Evolutionary conservation across 352 stramenopile species (phyloP).

Genomic region (Pythium pectinolyticum): DNA sequence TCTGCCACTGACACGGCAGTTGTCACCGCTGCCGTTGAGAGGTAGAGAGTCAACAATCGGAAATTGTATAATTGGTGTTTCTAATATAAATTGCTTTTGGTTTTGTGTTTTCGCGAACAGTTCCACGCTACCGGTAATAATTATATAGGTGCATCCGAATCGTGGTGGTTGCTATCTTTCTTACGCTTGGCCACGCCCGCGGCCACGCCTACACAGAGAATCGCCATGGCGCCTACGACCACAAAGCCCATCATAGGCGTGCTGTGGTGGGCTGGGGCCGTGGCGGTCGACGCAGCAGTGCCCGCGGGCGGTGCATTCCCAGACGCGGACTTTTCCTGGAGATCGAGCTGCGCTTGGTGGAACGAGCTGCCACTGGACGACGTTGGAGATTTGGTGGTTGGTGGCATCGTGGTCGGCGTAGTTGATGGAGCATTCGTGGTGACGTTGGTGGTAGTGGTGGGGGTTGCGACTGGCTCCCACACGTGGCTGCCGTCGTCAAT

Average conservation of each 20-base stretch:
- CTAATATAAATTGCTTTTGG: too few species aligned
- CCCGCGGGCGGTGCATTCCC: neutral
- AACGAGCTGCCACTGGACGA: neutral
- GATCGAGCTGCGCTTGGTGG: neutral
- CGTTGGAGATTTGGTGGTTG: neutral
- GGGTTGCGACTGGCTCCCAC: neutral
- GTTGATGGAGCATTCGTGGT: neutral
- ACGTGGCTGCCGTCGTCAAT: neutral
- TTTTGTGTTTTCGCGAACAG: too few species aligned
- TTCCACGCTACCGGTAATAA: too few species aligned
- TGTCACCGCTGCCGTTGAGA: too few species aligned
- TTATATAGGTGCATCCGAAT: neutral
- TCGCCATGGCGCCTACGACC: slow-evolving; percentile 18
- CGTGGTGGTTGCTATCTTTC: neutral
- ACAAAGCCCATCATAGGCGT: slow-evolving; percentile 16
- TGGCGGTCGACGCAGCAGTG: neutral
- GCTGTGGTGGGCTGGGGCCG: slow-evolving; percentile 7
- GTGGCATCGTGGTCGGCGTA: neutral
- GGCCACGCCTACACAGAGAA: slow-evolving; percentile 18
- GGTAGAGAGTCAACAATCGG: too few species aligned
- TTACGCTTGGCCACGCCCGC: slow-evolving; percentile 16
- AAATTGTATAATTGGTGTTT: too few species aligned
- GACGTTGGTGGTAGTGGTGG: neutral
- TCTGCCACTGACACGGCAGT: too few species aligned
- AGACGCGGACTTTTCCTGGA: slow-evolving; percentile 5